Base-by-base conservation (phyloP, 306 rosid genomes). In the Cicer bijugum region DNA sequence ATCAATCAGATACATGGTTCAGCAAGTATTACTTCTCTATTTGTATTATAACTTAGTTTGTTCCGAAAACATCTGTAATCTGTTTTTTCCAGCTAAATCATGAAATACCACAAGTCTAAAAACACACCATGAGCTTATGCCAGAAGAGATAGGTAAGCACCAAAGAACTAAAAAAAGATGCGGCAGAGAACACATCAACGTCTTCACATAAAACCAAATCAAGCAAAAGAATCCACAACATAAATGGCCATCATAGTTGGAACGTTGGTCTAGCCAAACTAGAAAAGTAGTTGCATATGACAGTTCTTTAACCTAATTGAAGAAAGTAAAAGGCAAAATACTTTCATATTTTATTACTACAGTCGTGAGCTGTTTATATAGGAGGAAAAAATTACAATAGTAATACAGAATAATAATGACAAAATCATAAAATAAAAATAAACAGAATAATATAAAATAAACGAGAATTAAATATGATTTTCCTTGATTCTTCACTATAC, bases 21-120 rank as follows among this genome's bases (percentile, higher is more conserved):
- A 72, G 38, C 47, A 9, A 40, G 44, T 47, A 71, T 45, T 53
- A 15, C 5, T 66, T 60, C 35, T 51, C 43, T 45, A n/a, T 67
- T 33, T 51, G 44, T 12, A 60, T 20, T 62, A 67, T 71, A 15
- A 57, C 12, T 40, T 11, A 61, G 38, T 56, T 56, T 48, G 46
- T 57, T 69, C 40, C 19, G 35, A 61, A 70, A 76, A 28, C 35
- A 56, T 46, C 53, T 8, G 44, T 19, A 62, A 56, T 56, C 42
- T 55, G 65, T 42, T 51, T 42, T 45, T 51, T 61, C 51, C 46
- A 8, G 47, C 72, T 42, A 71, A 71, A 64, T 55, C 33, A 56
- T 39, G 71, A 71, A 71, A 81, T 45, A 56, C 51, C 28, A 44
- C 35, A 64, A 76, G 44, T 50, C 15, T 42, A 40, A 56, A 76